Evolutionary conservation across 2,329 filamentous ascomycete species (phyloP).

Genomic region (Dothidotthia symphoricarpi): DNA sequence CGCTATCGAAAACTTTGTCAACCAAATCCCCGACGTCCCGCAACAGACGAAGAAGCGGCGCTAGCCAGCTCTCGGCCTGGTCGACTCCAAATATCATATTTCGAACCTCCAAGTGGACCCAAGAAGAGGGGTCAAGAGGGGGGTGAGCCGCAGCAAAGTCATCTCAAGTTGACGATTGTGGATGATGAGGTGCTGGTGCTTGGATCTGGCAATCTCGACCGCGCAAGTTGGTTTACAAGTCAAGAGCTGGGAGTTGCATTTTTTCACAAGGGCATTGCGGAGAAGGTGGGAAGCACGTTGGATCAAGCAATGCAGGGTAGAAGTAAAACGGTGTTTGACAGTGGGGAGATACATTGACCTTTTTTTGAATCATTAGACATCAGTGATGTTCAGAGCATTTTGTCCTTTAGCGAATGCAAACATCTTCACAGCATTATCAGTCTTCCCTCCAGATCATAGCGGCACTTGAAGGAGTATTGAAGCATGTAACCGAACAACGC

Average conservation of each 20-base stretch:
- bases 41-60: constrained; percentile 31
- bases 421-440: too few relatives aligned
- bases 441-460: too few relatives aligned
- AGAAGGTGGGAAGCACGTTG: constrained; percentile 25
- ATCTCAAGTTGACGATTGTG: constrained; percentile 74
- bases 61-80: constrained; percentile 42
- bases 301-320: constrained; percentile 28
- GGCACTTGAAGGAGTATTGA: too few relatives aligned
- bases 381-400: too few relatives aligned
- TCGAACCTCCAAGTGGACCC: constrained; percentile 40
- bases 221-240: constrained; percentile 82
- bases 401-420: too few relatives aligned
- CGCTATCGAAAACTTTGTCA: constrained; percentile 48
- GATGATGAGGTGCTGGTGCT: constrained; percentile 67
- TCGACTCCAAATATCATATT: constrained; percentile 59
- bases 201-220: constrained; percentile 80
- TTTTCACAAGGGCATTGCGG: constrained; percentile 45
- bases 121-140: constrained; percentile 23
- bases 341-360: constrained; percentile 5
- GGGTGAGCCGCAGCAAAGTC: constrained; percentile 66
- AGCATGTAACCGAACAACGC: too few relatives aligned
- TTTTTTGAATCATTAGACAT: too few relatives aligned
- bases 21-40: constrained; percentile 4
- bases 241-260: constrained; percentile 73
- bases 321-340: constrained; percentile 27